A percentile compares a stretch with the other conserved stretches of the same genome.
Evolutionary conservation across 306 rosid genomes (phyloP).

Genomic region (Gastrolobium bilobum): DNA sequence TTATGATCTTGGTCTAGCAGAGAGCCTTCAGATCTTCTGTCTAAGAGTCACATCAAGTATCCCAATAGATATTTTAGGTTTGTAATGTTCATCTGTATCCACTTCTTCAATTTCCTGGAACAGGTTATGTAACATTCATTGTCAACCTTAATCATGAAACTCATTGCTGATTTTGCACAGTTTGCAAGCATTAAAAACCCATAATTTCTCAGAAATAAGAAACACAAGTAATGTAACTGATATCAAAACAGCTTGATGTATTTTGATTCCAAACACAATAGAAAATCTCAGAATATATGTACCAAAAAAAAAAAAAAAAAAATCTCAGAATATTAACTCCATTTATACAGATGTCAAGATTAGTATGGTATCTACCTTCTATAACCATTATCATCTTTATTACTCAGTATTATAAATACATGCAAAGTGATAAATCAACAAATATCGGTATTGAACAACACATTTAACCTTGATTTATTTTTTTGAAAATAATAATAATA

Average conservation of each 20-base stretch:
- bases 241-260: constrained; percentile 4
- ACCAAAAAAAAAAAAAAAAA: too few species aligned
- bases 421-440: background rate
- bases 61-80: constrained; percentile 76
- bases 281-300: constrained; percentile 6
- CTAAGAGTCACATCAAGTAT: constrained; percentile 74
- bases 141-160: constrained; percentile 41
- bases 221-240: constrained; percentile 6
- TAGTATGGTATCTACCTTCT: background rate
- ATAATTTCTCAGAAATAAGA: constrained; percentile 10
- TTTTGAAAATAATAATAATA: constrained; percentile 7
- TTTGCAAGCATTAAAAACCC: constrained; percentile 11
- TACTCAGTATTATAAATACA: background rate
- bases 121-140: constrained; percentile 38
- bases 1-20: constrained; percentile 34
- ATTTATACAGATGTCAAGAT: background rate
- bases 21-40: constrained; percentile 60
- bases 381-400: background rate
- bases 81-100: constrained; percentile 93
- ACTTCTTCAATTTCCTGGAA: constrained; percentile 86
- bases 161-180: background rate
- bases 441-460: constrained; percentile 20
- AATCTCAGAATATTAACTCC: constrained; percentile 14
- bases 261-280: constrained; percentile 3
- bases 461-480: background rate